These are phyloP conservation scores for Mycosphaerella arachidis DNA, from an alignment of 2,329 filamentous ascomycete species.

Conservation along the genomic window DNA sequence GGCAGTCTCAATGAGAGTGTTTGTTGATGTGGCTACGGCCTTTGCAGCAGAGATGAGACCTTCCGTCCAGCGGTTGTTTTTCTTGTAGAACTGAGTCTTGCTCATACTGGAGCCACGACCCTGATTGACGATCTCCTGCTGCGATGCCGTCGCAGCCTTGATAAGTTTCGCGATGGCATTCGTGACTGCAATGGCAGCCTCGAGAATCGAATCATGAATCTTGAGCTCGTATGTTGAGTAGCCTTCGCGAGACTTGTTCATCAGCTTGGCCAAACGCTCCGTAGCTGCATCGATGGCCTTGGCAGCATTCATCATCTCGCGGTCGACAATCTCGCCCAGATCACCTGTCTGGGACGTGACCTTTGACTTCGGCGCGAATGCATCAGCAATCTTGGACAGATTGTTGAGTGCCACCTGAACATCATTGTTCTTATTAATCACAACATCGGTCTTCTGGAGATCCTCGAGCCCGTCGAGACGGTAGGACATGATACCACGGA, in stretches of 20 bases:
- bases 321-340: conserved; percentile 86
- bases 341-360: conserved; percentile 75
- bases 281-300: conserved; percentile 92
- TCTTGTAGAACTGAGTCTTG: conserved; percentile 96
- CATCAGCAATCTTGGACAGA: conserved; percentile 87
- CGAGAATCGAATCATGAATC: conserved; percentile 91
- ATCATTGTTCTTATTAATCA: conserved; percentile 96
- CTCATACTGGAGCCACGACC: conserved; percentile 72
- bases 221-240: conserved; percentile 95
- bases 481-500: conserved; percentile 90
- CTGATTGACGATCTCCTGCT: conserved; percentile 93
- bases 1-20: conserved; percentile 94
- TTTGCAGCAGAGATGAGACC: conserved; percentile 96
- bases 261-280: conserved; percentile 81
- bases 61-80: conserved; percentile 99
- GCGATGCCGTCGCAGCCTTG: conserved; percentile 86
- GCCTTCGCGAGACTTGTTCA: conserved; percentile 91
- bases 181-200: conserved; percentile 88
- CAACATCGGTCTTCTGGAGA: conserved; percentile 90
- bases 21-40: conserved; percentile 88
- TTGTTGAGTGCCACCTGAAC: conserved; percentile 91
- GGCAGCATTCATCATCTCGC: conserved; percentile 86
- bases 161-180: conserved; percentile 91
- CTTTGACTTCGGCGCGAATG: conserved; percentile 86
- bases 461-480: conserved; percentile 85